Percentiles rank a stretch among this genome's conserved stretches.
Evolutionary conservation across 768 basidiomycete genomes (phyloP).

Genomic region (Boletellus ananiceps): DNA sequence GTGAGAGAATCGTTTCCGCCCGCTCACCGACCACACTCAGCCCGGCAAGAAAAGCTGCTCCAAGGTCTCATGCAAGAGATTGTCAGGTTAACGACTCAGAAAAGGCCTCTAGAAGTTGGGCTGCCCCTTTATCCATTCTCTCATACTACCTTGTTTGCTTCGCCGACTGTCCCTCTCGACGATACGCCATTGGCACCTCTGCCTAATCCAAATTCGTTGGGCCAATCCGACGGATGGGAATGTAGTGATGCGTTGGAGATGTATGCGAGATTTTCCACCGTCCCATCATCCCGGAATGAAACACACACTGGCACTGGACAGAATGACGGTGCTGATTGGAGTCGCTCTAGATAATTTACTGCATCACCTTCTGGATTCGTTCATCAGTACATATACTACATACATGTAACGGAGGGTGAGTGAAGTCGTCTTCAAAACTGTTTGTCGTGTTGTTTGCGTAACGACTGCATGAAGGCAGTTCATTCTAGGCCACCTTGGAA

Average conservation of each 20-base stretch:
- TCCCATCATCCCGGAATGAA: constrained; percentile 3
- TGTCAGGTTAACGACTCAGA: constrained; percentile 75
- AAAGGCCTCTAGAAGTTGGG: constrained; percentile 73
- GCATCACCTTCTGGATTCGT: neutral
- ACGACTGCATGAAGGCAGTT: neutral
- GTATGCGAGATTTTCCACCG: constrained; percentile 6
- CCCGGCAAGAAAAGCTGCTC: constrained; percentile 76
- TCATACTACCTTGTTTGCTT: constrained; percentile 57
- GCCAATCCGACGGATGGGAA: constrained; percentile 4
- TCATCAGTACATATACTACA: constrained; percentile 8
- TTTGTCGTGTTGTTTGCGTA: neutral
- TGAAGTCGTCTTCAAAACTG: neutral
- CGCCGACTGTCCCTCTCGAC: constrained; percentile 36
- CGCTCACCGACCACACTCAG: constrained; percentile 35
- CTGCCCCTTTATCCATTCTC: constrained; percentile 81
- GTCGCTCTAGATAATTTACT: constrained; percentile 7
- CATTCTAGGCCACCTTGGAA: constrained; percentile 16
- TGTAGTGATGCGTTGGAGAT: constrained; percentile 6
- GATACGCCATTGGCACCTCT: constrained; percentile 28
- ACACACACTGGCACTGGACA: constrained; percentile 5
- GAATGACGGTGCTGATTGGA: constrained; percentile 4
- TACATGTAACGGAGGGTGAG: neutral
- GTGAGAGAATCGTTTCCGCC: neutral
- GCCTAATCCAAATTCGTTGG: constrained; percentile 20
- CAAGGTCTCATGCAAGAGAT: constrained; percentile 85